Evolutionary conservation across 345 rosid genomes (phyloP).

Genomic region (Anastatica hierochuntica): DNA sequence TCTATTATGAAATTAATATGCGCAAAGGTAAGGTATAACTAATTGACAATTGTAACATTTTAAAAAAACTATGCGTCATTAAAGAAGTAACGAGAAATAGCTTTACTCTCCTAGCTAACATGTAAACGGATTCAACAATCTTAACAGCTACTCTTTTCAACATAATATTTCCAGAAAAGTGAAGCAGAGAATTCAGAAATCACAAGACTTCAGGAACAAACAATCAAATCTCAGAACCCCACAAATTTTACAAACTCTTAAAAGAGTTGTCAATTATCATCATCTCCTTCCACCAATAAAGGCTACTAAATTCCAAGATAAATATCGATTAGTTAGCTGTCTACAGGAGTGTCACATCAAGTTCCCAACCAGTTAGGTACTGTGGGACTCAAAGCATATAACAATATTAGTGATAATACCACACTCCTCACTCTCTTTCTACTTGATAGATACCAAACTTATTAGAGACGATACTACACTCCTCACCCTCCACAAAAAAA

Average conservation of each 20-base stretch:
- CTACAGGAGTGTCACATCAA: slow-evolving; percentile 23
- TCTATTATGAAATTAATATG: too few species aligned
- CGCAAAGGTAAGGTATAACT: too few species aligned
- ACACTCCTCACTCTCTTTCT: slow-evolving; percentile 18
- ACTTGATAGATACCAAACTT: slow-evolving; percentile 44
- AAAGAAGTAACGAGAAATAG: too few species aligned
- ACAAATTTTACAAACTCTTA: slow-evolving; percentile 1
- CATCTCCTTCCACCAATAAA: slow-evolving; percentile 20
- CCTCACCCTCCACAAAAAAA: slow-evolving; percentile 26
- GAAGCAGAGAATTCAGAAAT: slow-evolving; percentile 6
- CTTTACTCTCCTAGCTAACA: too few species aligned
- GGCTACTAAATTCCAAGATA: slow-evolving; percentile 15
- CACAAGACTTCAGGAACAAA: slow-evolving; percentile 12
- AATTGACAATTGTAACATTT: too few species aligned
- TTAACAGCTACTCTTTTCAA: too few species aligned
- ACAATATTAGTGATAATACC: too few species aligned
- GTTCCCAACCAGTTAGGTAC: slow-evolving; percentile 35
- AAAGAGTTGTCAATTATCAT: slow-evolving; percentile 16
- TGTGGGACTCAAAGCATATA: slow-evolving; percentile 27
- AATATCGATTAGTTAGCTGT: slow-evolving; percentile 11
- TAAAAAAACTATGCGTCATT: too few species aligned
- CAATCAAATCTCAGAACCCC: slow-evolving; percentile 26
- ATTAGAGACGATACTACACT: slow-evolving; percentile 30
- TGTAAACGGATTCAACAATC: too few species aligned
- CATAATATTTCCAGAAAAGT: too few species aligned